Base-by-base conservation (phyloP, 805 yeast species). In the Pichia kluyveri region DNA sequence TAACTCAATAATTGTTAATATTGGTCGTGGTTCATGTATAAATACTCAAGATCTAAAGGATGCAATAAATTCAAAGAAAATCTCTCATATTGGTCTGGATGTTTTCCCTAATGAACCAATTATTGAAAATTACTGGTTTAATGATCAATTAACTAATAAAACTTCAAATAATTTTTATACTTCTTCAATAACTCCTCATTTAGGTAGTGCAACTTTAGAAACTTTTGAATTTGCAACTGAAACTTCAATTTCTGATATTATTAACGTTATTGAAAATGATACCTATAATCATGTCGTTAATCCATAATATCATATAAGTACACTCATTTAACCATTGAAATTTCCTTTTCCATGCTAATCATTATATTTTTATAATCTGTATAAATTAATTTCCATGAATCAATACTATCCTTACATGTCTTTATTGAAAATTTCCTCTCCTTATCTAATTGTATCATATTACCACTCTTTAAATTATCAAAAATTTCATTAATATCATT, bases 1-100 rank as follows among this genome's bases (percentile, higher is more conserved):
- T 39, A 82, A 85, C 1, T 72, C 82, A 8, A 69, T 86, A 45
- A 67, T 86, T 26, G 79, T 86, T 43, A 86, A 86, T 58, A 79
- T 86, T 40, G 95, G 95, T 2, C 69, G 95, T 51, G 95, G 95
- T 1, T 56, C 74, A 3, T 75, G 84, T 36, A 72, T 86, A 51
- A 79, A 84, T 54, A 88, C 82, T 55, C 69, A 74, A n/a, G 89
- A 79, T 3, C 63, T 85, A 43, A 68, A 83, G 11, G 70, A 66
- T 6, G 90, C 82, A 0, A 67, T 86, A 46, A 70, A 79, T 48
- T 55, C 71, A 8, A 87, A 86, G 0, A 74, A 79, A 46, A 70
- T 86, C 2, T 63, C 73, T 8, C 76, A 81, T 58, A 86, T 82
- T 9, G 93, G 91, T 0, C 60, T 83, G 32, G 95, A 86, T 57